Percentiles rank a stretch among this genome's conserved stretches.
These are phyloP conservation scores for Penicillium palitans DNA, from an alignment of 2,329 filamentous ascomycete species.

Conservation along the genomic window DNA sequence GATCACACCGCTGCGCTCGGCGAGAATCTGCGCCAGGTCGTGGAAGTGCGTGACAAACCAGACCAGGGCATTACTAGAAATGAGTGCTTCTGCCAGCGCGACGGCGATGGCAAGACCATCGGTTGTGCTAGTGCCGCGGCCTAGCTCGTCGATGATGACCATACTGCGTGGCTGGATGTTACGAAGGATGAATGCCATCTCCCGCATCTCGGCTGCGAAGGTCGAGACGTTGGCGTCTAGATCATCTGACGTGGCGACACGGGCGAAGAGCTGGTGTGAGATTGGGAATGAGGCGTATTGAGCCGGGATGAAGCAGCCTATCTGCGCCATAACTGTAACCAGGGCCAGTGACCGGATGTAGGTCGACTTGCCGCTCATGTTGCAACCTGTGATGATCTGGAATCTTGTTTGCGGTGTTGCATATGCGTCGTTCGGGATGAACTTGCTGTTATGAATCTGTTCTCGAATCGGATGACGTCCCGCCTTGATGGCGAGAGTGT, in stretches of 20 bases:
- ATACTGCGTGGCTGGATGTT: slow-evolving; percentile 77
- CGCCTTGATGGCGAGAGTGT: slow-evolving; percentile 69
- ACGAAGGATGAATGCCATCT: slow-evolving; percentile 87
- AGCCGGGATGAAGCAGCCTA: slow-evolving; percentile 87
- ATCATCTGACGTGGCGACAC: slow-evolving; percentile 81
- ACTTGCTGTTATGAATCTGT: slow-evolving; percentile 66
- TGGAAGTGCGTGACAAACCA: slow-evolving; percentile 96
- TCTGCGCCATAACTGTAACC: slow-evolving; percentile 88
- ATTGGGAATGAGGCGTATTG: slow-evolving; percentile 79
- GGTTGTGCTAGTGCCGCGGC: slow-evolving; percentile 81
- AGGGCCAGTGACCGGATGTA: slow-evolving; percentile 86
- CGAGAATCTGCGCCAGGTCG: slow-evolving; percentile 74
- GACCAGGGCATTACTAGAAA: slow-evolving; percentile 74
- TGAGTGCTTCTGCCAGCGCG: slow-evolving; percentile 82
- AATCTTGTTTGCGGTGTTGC: slow-evolving; percentile 77
- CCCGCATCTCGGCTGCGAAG: slow-evolving; percentile 92
- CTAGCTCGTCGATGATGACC: slow-evolving; percentile 87
- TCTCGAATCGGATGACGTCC: slow-evolving; percentile 79
- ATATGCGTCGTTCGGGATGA: slow-evolving; percentile 88
- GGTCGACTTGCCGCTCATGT: slow-evolving; percentile 97
- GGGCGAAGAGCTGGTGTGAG: slow-evolving; percentile 78
- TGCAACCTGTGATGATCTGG: slow-evolving; percentile 92
- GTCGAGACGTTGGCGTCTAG: slow-evolving; percentile 91
- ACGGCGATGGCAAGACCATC: slow-evolving; percentile 89
- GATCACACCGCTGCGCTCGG: slow-evolving; percentile 73